Evolutionary conservation across 2,329 filamentous ascomycete genomes (phyloP).

Genomic region (Fusarium coicis): DNA sequence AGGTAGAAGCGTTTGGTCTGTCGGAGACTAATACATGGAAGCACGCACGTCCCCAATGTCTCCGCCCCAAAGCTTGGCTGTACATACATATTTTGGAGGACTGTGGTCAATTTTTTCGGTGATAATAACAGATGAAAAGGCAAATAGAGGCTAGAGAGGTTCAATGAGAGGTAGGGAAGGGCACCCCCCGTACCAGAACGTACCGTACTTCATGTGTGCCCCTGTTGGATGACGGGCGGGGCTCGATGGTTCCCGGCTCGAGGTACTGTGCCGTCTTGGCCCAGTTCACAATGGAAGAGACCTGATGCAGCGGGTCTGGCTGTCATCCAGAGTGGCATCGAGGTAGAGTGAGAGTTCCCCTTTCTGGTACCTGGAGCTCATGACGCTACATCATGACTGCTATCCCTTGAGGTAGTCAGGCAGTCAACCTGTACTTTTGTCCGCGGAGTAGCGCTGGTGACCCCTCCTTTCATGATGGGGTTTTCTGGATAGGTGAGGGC

Average conservation of each 20-base stretch:
- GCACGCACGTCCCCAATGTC: conserved; percentile 19
- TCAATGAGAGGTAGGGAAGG: conserved; percentile 11
- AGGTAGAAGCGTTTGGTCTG: not conserved
- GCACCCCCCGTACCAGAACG: conserved; percentile 32
- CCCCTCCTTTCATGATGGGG: conserved; percentile 33
- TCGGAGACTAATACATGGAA: not conserved
- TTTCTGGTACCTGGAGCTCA: conserved; percentile 34
- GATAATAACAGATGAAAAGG: conserved; percentile 14
- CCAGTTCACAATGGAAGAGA: conserved; percentile 15
- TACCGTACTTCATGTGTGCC: conserved; percentile 17
- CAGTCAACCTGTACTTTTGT: not conserved
- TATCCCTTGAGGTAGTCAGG: not conserved
- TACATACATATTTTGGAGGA: not conserved
- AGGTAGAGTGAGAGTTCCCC: conserved; percentile 20
- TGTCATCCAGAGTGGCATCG: conserved; percentile 2
- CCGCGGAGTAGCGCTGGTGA: conserved; percentile 21
- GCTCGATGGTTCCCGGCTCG: conserved; percentile 17
- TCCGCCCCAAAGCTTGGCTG: conserved; percentile 33
- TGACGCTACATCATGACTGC: conserved; percentile 30
- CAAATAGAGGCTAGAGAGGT: conserved; percentile 10
- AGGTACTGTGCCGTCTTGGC: conserved; percentile 32
- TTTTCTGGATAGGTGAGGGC: conserved; percentile 21
- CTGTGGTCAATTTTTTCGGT: conserved; percentile 4
- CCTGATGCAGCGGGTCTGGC: conserved; percentile 13
- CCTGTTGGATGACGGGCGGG: conserved; percentile 28